Evolutionary conservation across 148 eudicot genomes (phyloP).

Genomic region (Rhododendron ovatum): DNA sequence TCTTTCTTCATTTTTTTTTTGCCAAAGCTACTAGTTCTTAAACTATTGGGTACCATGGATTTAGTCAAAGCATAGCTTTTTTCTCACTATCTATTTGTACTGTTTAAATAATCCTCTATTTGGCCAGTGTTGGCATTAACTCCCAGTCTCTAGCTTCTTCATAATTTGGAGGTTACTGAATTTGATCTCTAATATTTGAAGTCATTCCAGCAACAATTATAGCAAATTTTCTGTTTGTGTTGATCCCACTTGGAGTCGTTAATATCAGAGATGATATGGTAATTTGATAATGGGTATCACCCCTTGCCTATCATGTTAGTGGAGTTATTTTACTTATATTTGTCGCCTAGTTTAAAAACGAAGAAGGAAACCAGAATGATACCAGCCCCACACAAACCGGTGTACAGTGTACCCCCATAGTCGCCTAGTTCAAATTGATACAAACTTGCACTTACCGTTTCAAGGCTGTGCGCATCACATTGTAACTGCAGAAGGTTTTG

Average conservation of each 20-base stretch:
- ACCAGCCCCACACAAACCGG: no score
- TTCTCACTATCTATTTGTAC: neutral
- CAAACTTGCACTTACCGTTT: neutral
- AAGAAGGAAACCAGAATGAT: no score
- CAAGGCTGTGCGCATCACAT: neutral
- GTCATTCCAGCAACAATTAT: neutral
- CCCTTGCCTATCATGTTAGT: neutral
- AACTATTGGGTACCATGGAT: neutral
- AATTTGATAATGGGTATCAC: neutral
- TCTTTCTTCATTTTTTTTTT: neutral
- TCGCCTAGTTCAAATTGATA: neutral
- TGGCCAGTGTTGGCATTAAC: neutral
- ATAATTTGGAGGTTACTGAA: neutral
- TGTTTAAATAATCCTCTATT: neutral
- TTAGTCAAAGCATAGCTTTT: neutral
- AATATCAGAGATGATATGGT: neutral
- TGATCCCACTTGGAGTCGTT: neutral
- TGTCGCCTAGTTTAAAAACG: no score
- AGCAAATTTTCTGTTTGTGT: neutral
- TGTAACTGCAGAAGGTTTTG: constrained; percentile 3
- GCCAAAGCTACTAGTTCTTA: neutral
- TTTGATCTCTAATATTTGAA: neutral
- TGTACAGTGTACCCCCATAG: no score
- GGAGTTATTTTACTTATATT: neutral
- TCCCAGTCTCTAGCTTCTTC: neutral